Evolutionary conservation across 1,284 basidiomycete species (phyloP).

Genomic region (Melanopsichium pennsylvanicum): DNA sequence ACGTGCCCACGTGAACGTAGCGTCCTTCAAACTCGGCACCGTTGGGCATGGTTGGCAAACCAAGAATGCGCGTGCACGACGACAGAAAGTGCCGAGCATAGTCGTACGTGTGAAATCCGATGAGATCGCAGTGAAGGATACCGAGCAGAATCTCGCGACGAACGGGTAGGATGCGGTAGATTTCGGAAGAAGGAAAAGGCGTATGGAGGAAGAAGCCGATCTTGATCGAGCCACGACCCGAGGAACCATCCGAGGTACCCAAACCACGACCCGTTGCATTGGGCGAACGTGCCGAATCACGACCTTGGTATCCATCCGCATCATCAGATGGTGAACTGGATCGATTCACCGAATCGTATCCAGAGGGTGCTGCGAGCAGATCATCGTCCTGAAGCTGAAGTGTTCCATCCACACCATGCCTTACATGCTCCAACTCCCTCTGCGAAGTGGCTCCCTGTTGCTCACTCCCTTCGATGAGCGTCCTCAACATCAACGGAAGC

Average conservation of each 20-base stretch:
- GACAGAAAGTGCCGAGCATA: slow-evolving; percentile 99
- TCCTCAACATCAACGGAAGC: slow-evolving; percentile 89
- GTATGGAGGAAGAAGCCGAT: slow-evolving; percentile 99
- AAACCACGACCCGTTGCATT: slow-evolving; percentile 36
- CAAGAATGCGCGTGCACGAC: slow-evolving; percentile 94
- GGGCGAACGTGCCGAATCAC: slow-evolving; percentile 12
- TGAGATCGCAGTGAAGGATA: slow-evolving; percentile 89
- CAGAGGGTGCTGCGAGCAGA: slow-evolving; percentile 49
- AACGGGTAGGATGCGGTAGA: slow-evolving; percentile 90
- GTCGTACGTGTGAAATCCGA: slow-evolving; percentile 94
- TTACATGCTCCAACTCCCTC: slow-evolving; percentile 57
- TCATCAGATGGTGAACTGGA: slow-evolving; percentile 16
- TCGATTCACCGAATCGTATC: slow-evolving; percentile 9
- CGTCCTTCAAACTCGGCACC: slow-evolving; percentile 93
- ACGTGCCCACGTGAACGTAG: slow-evolving; percentile 94
- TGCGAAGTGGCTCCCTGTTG: slow-evolving; percentile 67
- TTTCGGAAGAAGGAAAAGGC: slow-evolving; percentile 96
- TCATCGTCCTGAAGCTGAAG: slow-evolving; percentile 51
- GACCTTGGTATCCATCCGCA: slow-evolving; percentile 19
- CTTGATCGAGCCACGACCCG: slow-evolving; percentile 58
- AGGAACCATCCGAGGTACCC: slow-evolving; percentile 54
- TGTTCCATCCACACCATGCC: slow-evolving; percentile 58
- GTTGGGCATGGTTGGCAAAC: slow-evolving; percentile 96
- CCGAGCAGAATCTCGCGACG: slow-evolving; percentile 95
- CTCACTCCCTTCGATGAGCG: slow-evolving; percentile 74